phyloP scores from a whole-genome alignment of 257 asterid species.

The Solanum tarijense region DNA sequence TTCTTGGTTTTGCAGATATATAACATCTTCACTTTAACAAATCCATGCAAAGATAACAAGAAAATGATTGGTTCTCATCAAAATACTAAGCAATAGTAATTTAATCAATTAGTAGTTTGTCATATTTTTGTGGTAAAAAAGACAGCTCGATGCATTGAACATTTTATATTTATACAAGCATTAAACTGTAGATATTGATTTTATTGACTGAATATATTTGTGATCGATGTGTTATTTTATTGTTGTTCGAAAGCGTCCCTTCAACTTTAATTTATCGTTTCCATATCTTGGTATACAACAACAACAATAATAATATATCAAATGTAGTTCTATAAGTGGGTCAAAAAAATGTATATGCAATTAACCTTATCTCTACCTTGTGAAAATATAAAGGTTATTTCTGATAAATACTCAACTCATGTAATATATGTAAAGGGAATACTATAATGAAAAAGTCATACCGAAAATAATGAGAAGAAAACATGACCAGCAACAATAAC shows the following conservation, averaged over 20 bases:
- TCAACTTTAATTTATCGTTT: not conserved
- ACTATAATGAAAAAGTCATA: not conserved
- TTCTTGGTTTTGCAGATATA: slow-evolving; percentile 13
- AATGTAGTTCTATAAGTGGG: not conserved
- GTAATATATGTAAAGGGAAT: not conserved
- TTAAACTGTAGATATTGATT: not conserved
- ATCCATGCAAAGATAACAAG: not conserved
- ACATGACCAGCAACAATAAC: not conserved
- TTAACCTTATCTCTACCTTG: not conserved
- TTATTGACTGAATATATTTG: not conserved
- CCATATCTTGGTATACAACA: not conserved
- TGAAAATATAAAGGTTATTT: not conserved
- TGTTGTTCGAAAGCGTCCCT: not conserved
- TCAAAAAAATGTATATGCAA: not conserved
- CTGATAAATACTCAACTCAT: not conserved
- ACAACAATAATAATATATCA: too few species aligned
- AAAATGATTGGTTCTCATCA: not conserved
- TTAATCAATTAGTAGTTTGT: not conserved
- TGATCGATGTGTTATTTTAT: not conserved
- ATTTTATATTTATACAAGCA: not conserved
- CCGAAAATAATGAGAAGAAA: not conserved
- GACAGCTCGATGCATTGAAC: not conserved
- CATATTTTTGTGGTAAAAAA: not conserved
- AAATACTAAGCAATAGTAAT: not conserved
- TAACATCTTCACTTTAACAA: not conserved